These are phyloP conservation scores for Astrocystis sublimbata DNA, from an alignment of 495 filamentous ascomycete species.

Conservation along the genomic window DNA sequence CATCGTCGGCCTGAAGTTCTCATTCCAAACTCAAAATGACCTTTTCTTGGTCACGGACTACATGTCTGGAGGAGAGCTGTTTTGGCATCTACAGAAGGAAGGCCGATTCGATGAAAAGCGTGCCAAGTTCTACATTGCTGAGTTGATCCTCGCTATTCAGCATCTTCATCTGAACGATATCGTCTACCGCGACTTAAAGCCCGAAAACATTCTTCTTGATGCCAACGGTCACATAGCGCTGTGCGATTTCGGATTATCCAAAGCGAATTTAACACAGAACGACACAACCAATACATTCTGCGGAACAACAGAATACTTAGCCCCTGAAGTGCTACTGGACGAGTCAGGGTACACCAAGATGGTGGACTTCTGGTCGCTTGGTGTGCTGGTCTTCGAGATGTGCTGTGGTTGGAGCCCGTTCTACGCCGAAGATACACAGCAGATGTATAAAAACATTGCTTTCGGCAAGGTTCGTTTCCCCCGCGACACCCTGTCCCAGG, in stretches of 20 bases:
- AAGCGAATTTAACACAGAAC: conserved; percentile 93
- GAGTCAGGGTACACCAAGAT: conserved; percentile 99
- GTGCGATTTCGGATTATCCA: conserved; percentile 96
- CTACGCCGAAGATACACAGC: conserved; percentile 97
- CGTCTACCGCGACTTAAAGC: conserved; percentile 96
- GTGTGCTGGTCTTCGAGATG: conserved; percentile 98
- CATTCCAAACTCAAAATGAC: conserved; percentile 96
- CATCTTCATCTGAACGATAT: conserved; percentile 97
- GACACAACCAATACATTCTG: conserved; percentile 99
- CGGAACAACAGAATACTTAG: conserved; percentile 96
- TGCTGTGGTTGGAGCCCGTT: conserved; percentile 99
- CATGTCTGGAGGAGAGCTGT: conserved; percentile 98
- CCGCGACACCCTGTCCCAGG: conserved; percentile 86
- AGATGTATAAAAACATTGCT: conserved; percentile 99
- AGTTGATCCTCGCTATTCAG: conserved; percentile 92
- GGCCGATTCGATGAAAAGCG: conserved; percentile 92
- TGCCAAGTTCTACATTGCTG: conserved; percentile 98
- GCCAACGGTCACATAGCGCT: conserved; percentile 88
- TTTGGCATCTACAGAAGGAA: conserved; percentile 98
- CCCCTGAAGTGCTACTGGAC: conserved; percentile 91
- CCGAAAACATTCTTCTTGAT: conserved; percentile 96
- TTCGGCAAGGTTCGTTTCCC: conserved; percentile 98
- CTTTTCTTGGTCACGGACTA: conserved; percentile 99
- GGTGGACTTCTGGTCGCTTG: conserved; percentile 99
- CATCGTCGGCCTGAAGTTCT: conserved; percentile 97